These are phyloP conservation scores for Trametes versicolor DNA, from an alignment of 1,284 basidiomycete species.

Conservation along the genomic window DNA sequence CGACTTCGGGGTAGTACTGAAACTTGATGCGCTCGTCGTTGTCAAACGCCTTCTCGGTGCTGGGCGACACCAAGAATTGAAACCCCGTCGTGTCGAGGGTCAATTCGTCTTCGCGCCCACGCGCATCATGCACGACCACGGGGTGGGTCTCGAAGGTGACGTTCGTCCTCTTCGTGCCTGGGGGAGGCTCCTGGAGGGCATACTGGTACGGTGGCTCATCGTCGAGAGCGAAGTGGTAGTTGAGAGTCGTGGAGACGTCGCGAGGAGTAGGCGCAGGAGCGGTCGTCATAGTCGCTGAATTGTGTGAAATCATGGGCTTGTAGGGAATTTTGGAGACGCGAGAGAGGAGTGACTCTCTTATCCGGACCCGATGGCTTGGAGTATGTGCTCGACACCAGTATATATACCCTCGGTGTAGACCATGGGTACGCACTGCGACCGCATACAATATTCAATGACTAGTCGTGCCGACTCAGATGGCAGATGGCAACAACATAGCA, in stretches of 20 bases:
- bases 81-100: conserved; percentile 54
- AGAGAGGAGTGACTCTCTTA: neutral
- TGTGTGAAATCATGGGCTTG: neutral
- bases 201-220: conserved; percentile 40
- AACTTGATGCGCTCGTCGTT: conserved; percentile 48
- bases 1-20: conserved; percentile 50
- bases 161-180: conserved; percentile 34
- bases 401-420: no score
- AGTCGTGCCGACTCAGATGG: no score
- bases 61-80: conserved; percentile 46
- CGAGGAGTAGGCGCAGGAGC: conserved; percentile 1
- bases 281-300: neutral
- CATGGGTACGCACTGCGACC: no score
- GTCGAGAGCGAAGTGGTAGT: conserved; percentile 41
- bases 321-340: neutral
- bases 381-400: no score
- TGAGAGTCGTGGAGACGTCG: conserved; percentile 41
- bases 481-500: no score
- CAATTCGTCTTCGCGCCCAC: conserved; percentile 44
- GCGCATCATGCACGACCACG: conserved; percentile 41
- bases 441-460: no score
- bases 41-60: conserved; percentile 50
- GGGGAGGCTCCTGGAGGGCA: conserved; percentile 33
- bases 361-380: no score
- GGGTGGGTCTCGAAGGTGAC: conserved; percentile 36